A percentile compares a stretch with the other conserved stretches of the same genome.
These are phyloP conservation scores for Gremmenia infestans DNA, from an alignment of 2,329 filamentous ascomycete species.

Conservation along the genomic window DNA sequence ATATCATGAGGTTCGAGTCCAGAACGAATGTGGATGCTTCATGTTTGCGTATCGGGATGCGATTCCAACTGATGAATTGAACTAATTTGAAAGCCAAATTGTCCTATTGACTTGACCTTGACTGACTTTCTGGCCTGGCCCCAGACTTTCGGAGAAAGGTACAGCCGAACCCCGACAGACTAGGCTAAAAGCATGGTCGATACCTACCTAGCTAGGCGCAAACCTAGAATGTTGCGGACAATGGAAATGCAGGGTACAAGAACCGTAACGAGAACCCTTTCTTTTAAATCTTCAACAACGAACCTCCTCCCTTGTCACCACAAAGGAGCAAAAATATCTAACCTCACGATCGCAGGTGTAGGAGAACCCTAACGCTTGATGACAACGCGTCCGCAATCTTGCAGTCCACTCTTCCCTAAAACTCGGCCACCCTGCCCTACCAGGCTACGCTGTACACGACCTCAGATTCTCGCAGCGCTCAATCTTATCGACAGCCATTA, in stretches of 20 bases:
- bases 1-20: conserved; percentile 5
- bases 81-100: not conserved
- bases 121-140: not conserved
- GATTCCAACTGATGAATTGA: not conserved
- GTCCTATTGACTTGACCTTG: not conserved
- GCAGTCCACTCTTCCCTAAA: not conserved
- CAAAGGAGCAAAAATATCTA: not conserved
- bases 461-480: not conserved
- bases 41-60: not conserved
- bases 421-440: not conserved
- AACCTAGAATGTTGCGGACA: not conserved
- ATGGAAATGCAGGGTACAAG: not conserved
- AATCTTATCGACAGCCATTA: conserved; percentile 8
- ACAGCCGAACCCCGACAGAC: not conserved
- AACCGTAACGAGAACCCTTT: not conserved
- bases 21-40: not conserved
- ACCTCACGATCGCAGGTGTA: not conserved
- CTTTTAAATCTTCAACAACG: not conserved
- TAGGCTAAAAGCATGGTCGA: too few species aligned
- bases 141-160: not conserved
- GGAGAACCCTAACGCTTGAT: not conserved
- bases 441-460: not conserved
- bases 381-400: not conserved
- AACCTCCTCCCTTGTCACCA: not conserved
- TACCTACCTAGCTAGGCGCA: not conserved